phyloP scores from a whole-genome alignment of 2,329 filamentous ascomycete species.

The Tolypocladium amazonense region DNA sequence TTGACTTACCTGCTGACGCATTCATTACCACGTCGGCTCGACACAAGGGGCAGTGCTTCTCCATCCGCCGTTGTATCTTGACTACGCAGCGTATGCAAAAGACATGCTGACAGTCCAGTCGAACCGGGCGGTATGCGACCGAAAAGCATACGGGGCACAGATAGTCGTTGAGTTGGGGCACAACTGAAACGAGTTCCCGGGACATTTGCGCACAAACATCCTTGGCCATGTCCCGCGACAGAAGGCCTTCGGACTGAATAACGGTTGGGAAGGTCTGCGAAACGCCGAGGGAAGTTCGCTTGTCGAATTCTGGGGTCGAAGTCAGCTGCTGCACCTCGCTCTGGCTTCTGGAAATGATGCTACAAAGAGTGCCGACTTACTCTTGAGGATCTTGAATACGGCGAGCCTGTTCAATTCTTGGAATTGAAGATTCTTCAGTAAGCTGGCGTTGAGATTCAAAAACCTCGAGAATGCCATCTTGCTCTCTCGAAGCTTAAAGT shows the following conservation, averaged over 20 bases:
- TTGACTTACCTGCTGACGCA: slow-evolving; percentile 50
- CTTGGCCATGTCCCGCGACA: slow-evolving; percentile 59
- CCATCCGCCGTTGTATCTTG: slow-evolving; percentile 61
- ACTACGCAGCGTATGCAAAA: slow-evolving; percentile 81
- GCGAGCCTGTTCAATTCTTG: slow-evolving; percentile 75
- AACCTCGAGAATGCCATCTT: slow-evolving; percentile 56
- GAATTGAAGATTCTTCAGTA: slow-evolving; percentile 75
- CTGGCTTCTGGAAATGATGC: neutral
- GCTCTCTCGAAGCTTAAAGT: slow-evolving; percentile 58
- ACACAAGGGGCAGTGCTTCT: slow-evolving; percentile 66
- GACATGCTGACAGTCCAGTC: slow-evolving; percentile 62
- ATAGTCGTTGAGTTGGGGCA: slow-evolving; percentile 79
- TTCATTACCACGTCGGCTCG: slow-evolving; percentile 59
- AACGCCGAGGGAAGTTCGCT: slow-evolving; percentile 65
- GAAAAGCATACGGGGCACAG: slow-evolving; percentile 70
- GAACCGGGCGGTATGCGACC: slow-evolving; percentile 74
- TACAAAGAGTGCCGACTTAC: slow-evolving; percentile 29
- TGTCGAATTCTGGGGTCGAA: slow-evolving; percentile 62
- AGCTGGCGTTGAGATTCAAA: slow-evolving; percentile 57
- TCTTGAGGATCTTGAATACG: slow-evolving; percentile 77
- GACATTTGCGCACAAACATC: slow-evolving; percentile 67
- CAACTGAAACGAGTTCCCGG: slow-evolving; percentile 57
- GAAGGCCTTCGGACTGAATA: slow-evolving; percentile 47
- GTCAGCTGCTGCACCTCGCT: neutral
- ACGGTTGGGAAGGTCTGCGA: slow-evolving; percentile 50